phyloP scores from a whole-genome alignment of 352 stramenopile species.

The Elongisporangium senticosum region DNA sequence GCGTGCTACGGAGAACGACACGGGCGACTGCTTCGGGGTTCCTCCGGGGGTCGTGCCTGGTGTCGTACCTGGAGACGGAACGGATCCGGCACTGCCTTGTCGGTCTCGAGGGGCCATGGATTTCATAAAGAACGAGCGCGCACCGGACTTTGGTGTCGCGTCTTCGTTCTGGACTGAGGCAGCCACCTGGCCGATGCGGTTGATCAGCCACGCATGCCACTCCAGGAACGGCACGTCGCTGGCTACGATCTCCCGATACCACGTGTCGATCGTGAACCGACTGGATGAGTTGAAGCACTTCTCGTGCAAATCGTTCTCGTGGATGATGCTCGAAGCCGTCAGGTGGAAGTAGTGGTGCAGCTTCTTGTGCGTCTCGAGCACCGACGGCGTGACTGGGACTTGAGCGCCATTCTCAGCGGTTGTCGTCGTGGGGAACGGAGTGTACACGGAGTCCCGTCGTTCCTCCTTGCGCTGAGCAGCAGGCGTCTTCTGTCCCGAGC shows the following conservation, averaged over 20 bases:
- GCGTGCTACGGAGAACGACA: slow-evolving; percentile 58
- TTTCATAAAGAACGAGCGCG: neutral
- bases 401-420: slow-evolving; percentile 24
- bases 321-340: slow-evolving; percentile 80
- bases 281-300: slow-evolving; percentile 76
- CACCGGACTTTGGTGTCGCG: slow-evolving; percentile 11
- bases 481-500: neutral
- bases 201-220: slow-evolving; percentile 83
- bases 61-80: slow-evolving; percentile 7
- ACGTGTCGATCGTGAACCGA: slow-evolving; percentile 77
- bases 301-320: slow-evolving; percentile 80
- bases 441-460: slow-evolving; percentile 17
- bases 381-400: slow-evolving; percentile 40
- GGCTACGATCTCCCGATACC: slow-evolving; percentile 74
- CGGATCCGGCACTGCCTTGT: slow-evolving; percentile 14
- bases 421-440: slow-evolving; percentile 25
- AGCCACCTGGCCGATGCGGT: slow-evolving; percentile 66
- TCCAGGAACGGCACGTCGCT: slow-evolving; percentile 68
- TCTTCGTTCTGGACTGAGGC: slow-evolving; percentile 38
- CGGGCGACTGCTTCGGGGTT: slow-evolving; percentile 9
- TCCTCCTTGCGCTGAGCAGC: slow-evolving; percentile 1
- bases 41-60: neutral
- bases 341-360: slow-evolving; percentile 87
- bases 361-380: slow-evolving; percentile 75
- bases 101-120: slow-evolving; percentile 4